These are phyloP conservation scores for Acanthamoeba divionensis DNA, from an alignment of 208 protist species.

Conservation along the genomic window DNA sequence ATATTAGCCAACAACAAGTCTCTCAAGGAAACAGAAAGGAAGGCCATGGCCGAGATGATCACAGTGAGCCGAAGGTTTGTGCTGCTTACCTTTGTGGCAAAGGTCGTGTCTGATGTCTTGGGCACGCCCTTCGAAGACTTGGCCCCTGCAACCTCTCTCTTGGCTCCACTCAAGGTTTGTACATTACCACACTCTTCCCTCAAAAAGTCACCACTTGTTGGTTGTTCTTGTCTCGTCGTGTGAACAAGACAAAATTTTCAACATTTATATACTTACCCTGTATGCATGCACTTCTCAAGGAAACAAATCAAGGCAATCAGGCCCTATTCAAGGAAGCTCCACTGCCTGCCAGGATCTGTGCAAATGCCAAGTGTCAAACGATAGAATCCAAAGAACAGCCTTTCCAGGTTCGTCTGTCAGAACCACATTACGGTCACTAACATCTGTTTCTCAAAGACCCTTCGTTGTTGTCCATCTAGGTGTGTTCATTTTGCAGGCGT, in stretches of 20 bases:
- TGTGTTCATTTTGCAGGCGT: conserved; percentile 3
- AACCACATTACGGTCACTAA: background rate
- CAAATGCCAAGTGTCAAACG: background rate
- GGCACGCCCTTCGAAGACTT: conserved; percentile 44
- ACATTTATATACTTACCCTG: background rate
- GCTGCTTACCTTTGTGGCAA: conserved; percentile 18
- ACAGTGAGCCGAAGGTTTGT: conserved; percentile 43
- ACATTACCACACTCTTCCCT: too few species aligned
- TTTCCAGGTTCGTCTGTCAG: background rate
- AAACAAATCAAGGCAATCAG: background rate
- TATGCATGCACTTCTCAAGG: background rate
- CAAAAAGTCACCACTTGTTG: too few species aligned
- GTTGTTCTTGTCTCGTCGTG: background rate
- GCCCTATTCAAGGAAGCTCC: background rate
- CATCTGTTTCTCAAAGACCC: background rate
- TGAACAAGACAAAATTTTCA: background rate
- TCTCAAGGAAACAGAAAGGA: background rate
- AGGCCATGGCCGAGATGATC: conserved; percentile 35
- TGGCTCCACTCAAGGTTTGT: conserved; percentile 17
- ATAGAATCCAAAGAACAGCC: conserved; percentile 27
- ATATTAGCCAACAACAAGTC: conserved; percentile 39
- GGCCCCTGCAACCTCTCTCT: conserved; percentile 28
- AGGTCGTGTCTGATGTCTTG: conserved; percentile 30
- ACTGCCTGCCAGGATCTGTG: background rate
- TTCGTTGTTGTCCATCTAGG: background rate